These are phyloP conservation scores for Effrenium voratum DNA, from an alignment of 73 alveolate species.

Conservation along the genomic window DNA sequence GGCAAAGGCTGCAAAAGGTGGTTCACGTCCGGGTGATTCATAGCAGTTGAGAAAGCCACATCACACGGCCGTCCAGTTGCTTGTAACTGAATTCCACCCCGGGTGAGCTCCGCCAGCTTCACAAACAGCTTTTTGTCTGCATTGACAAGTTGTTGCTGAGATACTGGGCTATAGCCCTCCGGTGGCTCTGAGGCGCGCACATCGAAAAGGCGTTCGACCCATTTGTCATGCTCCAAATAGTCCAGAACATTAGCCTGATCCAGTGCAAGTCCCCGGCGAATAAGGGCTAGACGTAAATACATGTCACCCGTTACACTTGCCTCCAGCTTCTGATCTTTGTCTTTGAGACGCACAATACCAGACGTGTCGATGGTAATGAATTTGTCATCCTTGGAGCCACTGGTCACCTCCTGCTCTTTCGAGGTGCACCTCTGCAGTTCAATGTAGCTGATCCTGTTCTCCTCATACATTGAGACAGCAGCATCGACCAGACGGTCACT, in stretches of 20 bases:
- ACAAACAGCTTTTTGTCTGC: constrained; percentile 29
- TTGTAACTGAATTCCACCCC: not conserved
- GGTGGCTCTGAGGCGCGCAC: not conserved
- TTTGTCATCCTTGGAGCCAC: not conserved
- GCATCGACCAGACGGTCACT: not conserved
- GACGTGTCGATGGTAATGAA: not conserved
- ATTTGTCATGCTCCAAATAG: not conserved
- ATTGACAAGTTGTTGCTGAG: not conserved
- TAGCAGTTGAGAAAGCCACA: not conserved
- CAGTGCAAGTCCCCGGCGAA: not conserved
- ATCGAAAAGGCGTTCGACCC: not conserved
- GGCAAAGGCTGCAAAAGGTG: not conserved
- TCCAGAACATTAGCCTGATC: constrained; percentile 33
- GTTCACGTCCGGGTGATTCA: not conserved
- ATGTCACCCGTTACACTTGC: not conserved
- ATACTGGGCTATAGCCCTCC: not conserved
- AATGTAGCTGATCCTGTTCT: not conserved
- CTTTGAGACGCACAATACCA: not conserved
- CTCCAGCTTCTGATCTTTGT: not conserved
- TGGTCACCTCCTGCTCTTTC: not conserved
- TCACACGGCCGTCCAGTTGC: not conserved
- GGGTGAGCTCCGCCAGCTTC: not conserved
- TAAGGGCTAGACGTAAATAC: not conserved
- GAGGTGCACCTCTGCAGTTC: not conserved
- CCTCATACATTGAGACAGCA: not conserved